Percentiles rank a stretch among this genome's conserved stretches.
Conservation (phyloP, 768 basidiomycete species). For the Lentinula aciculospora region DNA sequence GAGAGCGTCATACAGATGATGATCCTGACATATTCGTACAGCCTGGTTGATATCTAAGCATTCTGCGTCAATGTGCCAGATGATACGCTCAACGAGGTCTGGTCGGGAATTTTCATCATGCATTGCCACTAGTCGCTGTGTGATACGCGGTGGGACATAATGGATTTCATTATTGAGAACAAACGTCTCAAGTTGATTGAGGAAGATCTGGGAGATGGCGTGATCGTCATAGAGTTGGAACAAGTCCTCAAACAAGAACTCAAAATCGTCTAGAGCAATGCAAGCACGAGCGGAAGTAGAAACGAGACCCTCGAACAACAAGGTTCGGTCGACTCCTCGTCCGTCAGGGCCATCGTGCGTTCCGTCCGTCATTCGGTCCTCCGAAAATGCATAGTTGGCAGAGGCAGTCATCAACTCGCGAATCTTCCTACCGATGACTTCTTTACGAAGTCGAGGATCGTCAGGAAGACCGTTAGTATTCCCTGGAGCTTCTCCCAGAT, state of each 20-base stretch:
- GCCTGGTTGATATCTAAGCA: slow-evolving; percentile 93
- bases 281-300: slow-evolving; percentile 72
- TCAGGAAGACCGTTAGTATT: slow-evolving; percentile 85
- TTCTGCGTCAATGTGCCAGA: slow-evolving; percentile 93
- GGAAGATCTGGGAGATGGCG: slow-evolving; percentile 82
- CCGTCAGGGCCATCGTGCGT: slow-evolving; percentile 80
- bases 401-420: slow-evolving; percentile 85
- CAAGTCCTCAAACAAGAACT: slow-evolving; percentile 90
- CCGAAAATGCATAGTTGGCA: slow-evolving; percentile 85
- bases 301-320: slow-evolving; percentile 86
- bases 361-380: slow-evolving; percentile 87
- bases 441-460: slow-evolving; percentile 47
- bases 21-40: slow-evolving; percentile 75
- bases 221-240: slow-evolving; percentile 84
- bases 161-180: slow-evolving; percentile 70
- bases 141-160: slow-evolving; percentile 80
- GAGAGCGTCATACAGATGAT: slow-evolving; percentile 87
- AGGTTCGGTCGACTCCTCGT: slow-evolving; percentile 88
- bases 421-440: slow-evolving; percentile 69
- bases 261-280: slow-evolving; percentile 72
- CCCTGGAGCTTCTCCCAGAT: slow-evolving; percentile 72
- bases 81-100: slow-evolving; percentile 79
- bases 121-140: slow-evolving; percentile 74
- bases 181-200: slow-evolving; percentile 76
- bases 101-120: slow-evolving; percentile 69